phyloP scores from a whole-genome alignment of 2,329 filamentous ascomycete species.

The Lasiodiplodia citricola region DNA sequence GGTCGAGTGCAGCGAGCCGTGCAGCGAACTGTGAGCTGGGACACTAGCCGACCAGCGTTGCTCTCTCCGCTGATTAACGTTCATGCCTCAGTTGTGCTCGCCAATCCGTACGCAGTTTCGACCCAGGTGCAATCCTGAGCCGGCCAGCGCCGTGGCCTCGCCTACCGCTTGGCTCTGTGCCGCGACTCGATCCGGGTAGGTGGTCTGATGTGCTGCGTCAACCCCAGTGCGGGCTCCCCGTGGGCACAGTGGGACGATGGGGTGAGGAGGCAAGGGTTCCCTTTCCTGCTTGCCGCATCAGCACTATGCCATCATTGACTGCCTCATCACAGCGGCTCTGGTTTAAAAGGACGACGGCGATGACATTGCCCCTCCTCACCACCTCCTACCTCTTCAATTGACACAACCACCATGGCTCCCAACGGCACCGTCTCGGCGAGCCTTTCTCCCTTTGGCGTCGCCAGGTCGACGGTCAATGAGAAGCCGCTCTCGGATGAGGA shows the following conservation, averaged over 20 bases:
- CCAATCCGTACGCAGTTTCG: not conserved
- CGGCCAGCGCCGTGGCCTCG: slow-evolving; percentile 5
- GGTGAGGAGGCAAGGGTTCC: slow-evolving; percentile 11
- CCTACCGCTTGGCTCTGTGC: not conserved
- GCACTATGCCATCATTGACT: slow-evolving; percentile 11
- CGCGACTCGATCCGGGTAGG: slow-evolving; percentile 13
- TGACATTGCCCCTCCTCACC: not conserved
- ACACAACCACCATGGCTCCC: slow-evolving; percentile 2
- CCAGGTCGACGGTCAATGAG: slow-evolving; percentile 67
- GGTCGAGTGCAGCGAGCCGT: not conserved
- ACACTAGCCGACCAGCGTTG: not conserved
- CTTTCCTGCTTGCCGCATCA: slow-evolving; percentile 12
- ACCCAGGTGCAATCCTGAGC: not conserved
- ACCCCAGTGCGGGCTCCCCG: slow-evolving; percentile 18
- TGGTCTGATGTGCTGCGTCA: slow-evolving; percentile 12
- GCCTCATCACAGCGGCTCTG: not conserved
- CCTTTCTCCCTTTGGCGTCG: slow-evolving; percentile 68
- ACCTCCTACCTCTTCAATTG: not conserved
- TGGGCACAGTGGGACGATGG: slow-evolving; percentile 14
- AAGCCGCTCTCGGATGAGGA: slow-evolving; percentile 69
- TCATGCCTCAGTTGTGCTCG: slow-evolving; percentile 2
- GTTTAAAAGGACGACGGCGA: not conserved
- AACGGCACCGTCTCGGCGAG: slow-evolving; percentile 45
- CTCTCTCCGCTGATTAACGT: slow-evolving; percentile 1
- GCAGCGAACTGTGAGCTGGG: not conserved